These are phyloP conservation scores for Trichoderma endophyticum DNA, from an alignment of 2,329 filamentous ascomycete genomes.

Conservation along the genomic window DNA sequence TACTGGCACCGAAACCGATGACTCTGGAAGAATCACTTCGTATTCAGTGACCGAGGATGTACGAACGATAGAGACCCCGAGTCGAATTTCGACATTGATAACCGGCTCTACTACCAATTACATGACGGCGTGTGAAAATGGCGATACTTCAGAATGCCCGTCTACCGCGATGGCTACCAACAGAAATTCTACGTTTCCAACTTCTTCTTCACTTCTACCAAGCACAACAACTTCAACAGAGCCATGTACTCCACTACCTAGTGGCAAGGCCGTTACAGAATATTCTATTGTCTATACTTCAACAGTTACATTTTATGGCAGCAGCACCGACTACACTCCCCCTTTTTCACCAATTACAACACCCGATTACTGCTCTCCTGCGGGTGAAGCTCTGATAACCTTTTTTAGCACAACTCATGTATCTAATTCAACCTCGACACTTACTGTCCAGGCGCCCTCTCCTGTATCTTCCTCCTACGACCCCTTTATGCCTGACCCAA, in stretches of 20 bases:
- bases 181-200: background rate
- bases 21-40: background rate
- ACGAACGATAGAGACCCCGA: background rate
- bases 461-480: background rate
- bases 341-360: constrained; percentile 42
- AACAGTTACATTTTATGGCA: constrained; percentile 48
- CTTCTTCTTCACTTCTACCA: background rate
- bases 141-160: background rate
- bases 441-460: background rate
- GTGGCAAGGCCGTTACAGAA: constrained; percentile 34
- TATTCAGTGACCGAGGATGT: background rate
- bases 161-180: background rate
- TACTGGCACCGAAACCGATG: background rate
- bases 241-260: constrained; percentile 34
- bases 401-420: constrained; percentile 10
- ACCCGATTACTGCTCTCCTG: constrained; percentile 36
- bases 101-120: background rate
- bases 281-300: constrained; percentile 48
- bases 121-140: background rate
- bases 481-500: background rate
- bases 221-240: constrained; percentile 23
- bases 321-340: constrained; percentile 45
- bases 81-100: background rate
- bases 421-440: constrained; percentile 7
- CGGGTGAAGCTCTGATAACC: constrained; percentile 14